Evolutionary conservation across 2,329 filamentous ascomycete genomes (phyloP).

Genomic region (Beauveria australis): DNA sequence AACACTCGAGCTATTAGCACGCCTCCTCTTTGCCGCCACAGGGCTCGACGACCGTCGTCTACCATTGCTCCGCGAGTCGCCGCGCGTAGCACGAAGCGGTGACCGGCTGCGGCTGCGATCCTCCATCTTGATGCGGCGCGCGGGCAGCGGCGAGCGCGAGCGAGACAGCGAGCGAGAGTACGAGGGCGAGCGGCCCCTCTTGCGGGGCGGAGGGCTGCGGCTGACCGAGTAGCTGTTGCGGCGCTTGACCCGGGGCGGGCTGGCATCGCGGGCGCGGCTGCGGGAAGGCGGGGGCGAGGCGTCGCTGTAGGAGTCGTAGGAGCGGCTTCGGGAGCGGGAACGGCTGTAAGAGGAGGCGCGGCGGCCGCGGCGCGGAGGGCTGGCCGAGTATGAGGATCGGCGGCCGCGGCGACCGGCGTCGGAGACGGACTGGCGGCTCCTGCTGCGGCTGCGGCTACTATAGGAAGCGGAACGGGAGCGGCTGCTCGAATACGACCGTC

Average conservation of each 20-base stretch:
- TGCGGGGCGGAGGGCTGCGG: not conserved
- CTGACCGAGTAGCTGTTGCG: constrained; percentile 5
- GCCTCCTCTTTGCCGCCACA: constrained; percentile 15
- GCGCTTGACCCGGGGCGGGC: constrained; percentile 2
- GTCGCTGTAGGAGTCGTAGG: constrained; percentile 8
- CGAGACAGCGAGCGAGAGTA: constrained; percentile 4
- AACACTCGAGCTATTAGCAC: constrained; percentile 21
- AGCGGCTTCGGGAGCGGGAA: constrained; percentile 10
- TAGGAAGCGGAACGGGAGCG: constrained; percentile 28
- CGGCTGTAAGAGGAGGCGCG: not conserved
- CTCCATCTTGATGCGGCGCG: not conserved
- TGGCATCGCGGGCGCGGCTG: not conserved
- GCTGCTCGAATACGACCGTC: constrained; percentile 22
- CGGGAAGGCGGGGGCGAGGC: not conserved
- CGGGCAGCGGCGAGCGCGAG: not conserved
- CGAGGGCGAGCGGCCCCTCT: not conserved
- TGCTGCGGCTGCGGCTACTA: constrained; percentile 29
- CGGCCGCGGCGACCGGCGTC: not conserved
- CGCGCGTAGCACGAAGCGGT: not conserved
- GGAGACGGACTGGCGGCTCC: not conserved
- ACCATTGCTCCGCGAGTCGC: not conserved
- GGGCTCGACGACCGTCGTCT: constrained; percentile 17
- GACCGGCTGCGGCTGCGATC: not conserved
- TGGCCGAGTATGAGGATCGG: not conserved
- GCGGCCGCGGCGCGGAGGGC: not conserved